Conservation (phyloP, 495 filamentous ascomycete genomes). For the Echria macrotheca region DNA sequence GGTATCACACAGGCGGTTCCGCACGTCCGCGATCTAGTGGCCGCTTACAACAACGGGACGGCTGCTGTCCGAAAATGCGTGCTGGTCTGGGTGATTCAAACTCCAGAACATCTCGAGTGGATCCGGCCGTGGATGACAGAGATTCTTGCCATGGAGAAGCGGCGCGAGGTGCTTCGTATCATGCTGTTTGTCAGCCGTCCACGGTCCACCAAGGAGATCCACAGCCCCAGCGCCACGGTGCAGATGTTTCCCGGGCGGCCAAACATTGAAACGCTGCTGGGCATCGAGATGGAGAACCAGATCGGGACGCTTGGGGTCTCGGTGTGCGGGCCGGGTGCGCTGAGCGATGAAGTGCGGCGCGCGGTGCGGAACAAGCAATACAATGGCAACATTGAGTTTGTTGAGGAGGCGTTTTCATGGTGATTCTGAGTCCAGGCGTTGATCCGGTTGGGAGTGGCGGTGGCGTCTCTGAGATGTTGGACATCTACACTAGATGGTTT, state of each 20-base stretch:
- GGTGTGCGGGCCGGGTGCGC: conserved; percentile 83
- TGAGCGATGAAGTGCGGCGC: conserved; percentile 79
- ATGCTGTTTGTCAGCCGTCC: conserved; percentile 89
- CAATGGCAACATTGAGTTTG: conserved; percentile 71
- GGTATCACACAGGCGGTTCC: conserved; percentile 86
- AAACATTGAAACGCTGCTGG: conserved; percentile 63
- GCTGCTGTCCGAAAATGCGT: conserved; percentile 75
- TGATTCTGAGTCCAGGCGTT: conserved; percentile 23
- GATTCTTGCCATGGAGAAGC: conserved; percentile 75
- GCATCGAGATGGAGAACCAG: conserved; percentile 69
- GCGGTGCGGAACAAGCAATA: conserved; percentile 63
- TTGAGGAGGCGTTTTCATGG: conserved; percentile 94
- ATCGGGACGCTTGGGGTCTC: conserved; percentile 80
- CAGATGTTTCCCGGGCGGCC: conserved; percentile 75
- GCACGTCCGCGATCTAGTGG: conserved; percentile 68
- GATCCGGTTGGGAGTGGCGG: too few species aligned
- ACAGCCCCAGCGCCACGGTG: conserved; percentile 73
- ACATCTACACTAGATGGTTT: background rate
- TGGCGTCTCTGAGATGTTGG: too few species aligned
- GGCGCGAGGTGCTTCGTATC: conserved; percentile 76
- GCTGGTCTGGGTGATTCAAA: conserved; percentile 87
- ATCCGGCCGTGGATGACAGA: conserved; percentile 93
- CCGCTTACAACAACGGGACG: conserved; percentile 60
- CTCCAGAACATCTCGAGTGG: conserved; percentile 86
- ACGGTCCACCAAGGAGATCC: conserved; percentile 69